phyloP scores from a whole-genome alignment of 1,139 yeast genomes.

The Saccharomyces uvarum region DNA sequence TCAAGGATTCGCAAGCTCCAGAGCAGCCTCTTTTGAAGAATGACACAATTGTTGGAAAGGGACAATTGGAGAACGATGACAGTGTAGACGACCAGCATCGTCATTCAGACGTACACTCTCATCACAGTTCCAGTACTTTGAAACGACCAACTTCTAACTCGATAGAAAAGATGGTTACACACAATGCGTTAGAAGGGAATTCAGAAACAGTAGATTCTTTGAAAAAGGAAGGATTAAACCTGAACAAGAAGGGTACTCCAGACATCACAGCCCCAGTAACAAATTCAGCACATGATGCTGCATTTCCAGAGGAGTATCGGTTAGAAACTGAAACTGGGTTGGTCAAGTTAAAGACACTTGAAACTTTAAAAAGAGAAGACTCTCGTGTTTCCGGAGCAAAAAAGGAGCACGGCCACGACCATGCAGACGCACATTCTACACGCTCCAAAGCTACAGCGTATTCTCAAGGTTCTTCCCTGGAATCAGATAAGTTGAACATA shows the following conservation, averaged over 20 bases:
- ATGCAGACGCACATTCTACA: constrained; percentile 1
- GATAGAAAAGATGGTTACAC: constrained; percentile 20
- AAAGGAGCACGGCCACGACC: not conserved
- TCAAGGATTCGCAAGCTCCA: constrained; percentile 2
- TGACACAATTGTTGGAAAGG: constrained; percentile 3
- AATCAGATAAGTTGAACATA: constrained; percentile 18
- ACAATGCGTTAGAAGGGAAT: constrained; percentile 18
- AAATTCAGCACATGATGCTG: constrained; percentile 20
- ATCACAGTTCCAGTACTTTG: constrained; percentile 15
- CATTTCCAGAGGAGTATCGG: constrained; percentile 73
- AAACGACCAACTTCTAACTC: constrained; percentile 13
- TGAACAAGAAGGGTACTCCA: constrained; percentile 15
- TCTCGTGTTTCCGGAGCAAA: not conserved
- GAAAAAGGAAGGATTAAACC: constrained; percentile 17
- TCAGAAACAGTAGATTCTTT: constrained; percentile 26
- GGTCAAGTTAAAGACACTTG: constrained; percentile 36
- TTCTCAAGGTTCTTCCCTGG: constrained; percentile 3
- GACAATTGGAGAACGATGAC: not conserved
- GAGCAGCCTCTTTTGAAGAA: not conserved
- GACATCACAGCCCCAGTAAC: constrained; percentile 26
- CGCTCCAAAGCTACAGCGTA: not conserved
- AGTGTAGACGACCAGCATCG: not conserved
- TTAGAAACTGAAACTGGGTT: constrained; percentile 72
- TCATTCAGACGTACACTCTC: constrained; percentile 10
- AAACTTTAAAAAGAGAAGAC: constrained; percentile 8